A percentile compares a stretch with the other conserved stretches of the same genome.
Conservation (phyloP, 2,329 filamentous ascomycete species). For the Trichoderma guizhouense region DNA sequence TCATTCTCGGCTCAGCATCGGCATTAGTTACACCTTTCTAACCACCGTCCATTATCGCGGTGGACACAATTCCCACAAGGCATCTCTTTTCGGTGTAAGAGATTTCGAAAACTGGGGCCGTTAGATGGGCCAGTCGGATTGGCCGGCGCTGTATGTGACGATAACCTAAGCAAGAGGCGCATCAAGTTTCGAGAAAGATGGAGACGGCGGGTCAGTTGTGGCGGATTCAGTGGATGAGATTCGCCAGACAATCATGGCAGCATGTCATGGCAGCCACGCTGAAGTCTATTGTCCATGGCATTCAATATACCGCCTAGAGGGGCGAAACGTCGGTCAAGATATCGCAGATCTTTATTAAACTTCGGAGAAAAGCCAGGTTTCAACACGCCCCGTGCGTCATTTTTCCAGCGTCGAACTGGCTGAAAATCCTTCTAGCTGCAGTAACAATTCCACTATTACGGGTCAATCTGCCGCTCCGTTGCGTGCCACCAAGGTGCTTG, state of each 20-base stretch:
- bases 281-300: background rate
- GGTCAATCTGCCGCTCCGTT: background rate
- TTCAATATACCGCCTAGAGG: background rate
- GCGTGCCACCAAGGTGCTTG: background rate
- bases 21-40: background rate
- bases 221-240: constrained; percentile 2
- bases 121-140: constrained; percentile 12
- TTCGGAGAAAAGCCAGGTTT: background rate
- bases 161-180: background rate
- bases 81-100: constrained; percentile 2
- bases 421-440: background rate
- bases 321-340: constrained; percentile 3
- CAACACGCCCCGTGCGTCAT: constrained; percentile 11
- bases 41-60: background rate
- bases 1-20: background rate
- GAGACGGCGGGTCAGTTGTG: background rate
- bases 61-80: background rate
- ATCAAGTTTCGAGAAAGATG: background rate
- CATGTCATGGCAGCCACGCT: background rate
- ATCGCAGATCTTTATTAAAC: constrained; percentile 7
- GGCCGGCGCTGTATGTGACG: background rate
- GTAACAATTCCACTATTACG: background rate
- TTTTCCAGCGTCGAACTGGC: background rate
- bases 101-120: background rate
- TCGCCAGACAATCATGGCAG: background rate